Conservation (phyloP, 2,329 filamentous ascomycete genomes). For the Colletotrichum liriopes region DNA sequence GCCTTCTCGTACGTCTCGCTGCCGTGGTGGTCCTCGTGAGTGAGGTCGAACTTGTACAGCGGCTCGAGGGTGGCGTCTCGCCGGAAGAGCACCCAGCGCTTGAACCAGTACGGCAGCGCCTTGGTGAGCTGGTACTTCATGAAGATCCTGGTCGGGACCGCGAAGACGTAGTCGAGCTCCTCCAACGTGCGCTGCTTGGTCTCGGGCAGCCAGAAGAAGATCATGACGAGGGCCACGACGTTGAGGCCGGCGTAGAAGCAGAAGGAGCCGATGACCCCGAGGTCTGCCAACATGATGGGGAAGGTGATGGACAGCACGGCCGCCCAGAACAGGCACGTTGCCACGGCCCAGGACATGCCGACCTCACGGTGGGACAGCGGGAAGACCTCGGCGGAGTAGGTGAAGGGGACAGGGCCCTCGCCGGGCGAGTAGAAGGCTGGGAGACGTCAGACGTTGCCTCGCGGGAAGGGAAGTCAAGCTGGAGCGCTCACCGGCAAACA, state of each 20-base stretch:
- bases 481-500: constrained; percentile 65
- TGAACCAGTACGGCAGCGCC: constrained; percentile 53
- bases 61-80: constrained; percentile 56
- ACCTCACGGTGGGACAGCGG: constrained; percentile 75
- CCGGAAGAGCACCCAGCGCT: constrained; percentile 49
- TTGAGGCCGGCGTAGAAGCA: constrained; percentile 71
- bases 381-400: constrained; percentile 75
- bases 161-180: constrained; percentile 60
- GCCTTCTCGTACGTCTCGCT: constrained; percentile 56
- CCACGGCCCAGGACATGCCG: constrained; percentile 75
- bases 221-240: constrained; percentile 67
- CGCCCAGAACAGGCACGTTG: constrained; percentile 71
- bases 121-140: constrained; percentile 52
- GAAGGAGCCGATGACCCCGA: constrained; percentile 57
- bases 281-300: constrained; percentile 61
- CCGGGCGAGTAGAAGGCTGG: constrained; percentile 74
- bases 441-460: not conserved
- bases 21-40: constrained; percentile 46
- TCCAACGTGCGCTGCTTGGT: constrained; percentile 72
- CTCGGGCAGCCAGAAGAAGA: constrained; percentile 72
- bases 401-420: constrained; percentile 72
- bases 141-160: constrained; percentile 52
- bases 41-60: constrained; percentile 59
- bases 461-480: not conserved
- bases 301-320: constrained; percentile 67